Base-by-base conservation (phyloP, 768 basidiomycete species). In the Mycena indigotica region DNA sequence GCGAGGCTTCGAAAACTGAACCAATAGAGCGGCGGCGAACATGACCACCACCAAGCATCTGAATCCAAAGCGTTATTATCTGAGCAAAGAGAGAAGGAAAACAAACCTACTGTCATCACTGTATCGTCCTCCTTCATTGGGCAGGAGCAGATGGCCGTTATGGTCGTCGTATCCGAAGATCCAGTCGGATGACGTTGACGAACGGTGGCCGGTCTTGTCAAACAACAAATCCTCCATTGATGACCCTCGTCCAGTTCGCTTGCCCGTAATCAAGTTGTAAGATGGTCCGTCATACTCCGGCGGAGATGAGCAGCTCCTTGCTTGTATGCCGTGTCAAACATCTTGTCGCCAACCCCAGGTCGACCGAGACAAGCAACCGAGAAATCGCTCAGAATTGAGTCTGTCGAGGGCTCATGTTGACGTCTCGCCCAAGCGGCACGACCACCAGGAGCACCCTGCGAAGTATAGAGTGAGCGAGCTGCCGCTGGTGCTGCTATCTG, bases 331-430 rank as follows among this genome's bases (percentile, higher is more conserved):
- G 78, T 84, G 32, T 88, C 85, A 60, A 93, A 89, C 91, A 93
- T 93, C 80, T 92, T 93, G 70, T 93, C 91, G 1, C 91, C 91
- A 3, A 93, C 68, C 2, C 86, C 89, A 2, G 91, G 91, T 10
- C 91, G 81, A 2, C 80, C 84, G 0, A 88, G 70, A n/a, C 80
- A 74, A 62, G 76, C 70, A 3, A 72, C 77, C 10, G 88, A 85
- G 60, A 81, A 82, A 45, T 88, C 85, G 62, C 87, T 91, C 65
- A 79, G 70, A 28, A 84, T 69, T 0, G 90, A 92, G 60, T 92
- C 90, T 1, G 80, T 67, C 0, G 88, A 90, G 29, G 69, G 63
- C 25, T 88, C 81, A 16, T 78, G 79, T 3, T 75, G 77, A 58
- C 87, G 86, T 28, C 77, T 78, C 4, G 80, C 76, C 86, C 87